These are phyloP conservation scores for Crassisporium funariophilum DNA, from an alignment of 768 basidiomycete genomes.

Conservation along the genomic window DNA sequence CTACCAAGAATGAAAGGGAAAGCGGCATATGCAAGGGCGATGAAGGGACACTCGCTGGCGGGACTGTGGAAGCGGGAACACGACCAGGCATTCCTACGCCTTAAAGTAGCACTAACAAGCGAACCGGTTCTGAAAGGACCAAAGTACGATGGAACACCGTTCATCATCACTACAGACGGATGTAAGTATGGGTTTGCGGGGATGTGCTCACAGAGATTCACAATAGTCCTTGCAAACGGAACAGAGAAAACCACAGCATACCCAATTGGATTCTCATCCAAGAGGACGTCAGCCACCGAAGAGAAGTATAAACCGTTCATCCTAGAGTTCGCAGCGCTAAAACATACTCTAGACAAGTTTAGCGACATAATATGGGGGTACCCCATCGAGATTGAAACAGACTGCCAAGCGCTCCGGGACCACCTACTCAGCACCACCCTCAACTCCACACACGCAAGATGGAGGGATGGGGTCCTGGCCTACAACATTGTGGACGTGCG, in stretches of 20 bases:
- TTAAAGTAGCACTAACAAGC: constrained; percentile 30
- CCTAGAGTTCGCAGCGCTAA: constrained; percentile 38
- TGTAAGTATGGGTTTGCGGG: constrained; percentile 35
- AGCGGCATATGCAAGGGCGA: constrained; percentile 22
- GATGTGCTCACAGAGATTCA: constrained; percentile 27
- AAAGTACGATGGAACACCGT: constrained; percentile 29
- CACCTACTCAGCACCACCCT: constrained; percentile 23
- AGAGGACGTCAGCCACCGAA: constrained; percentile 32
- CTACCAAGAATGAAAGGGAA: constrained; percentile 18
- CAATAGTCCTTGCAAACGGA: constrained; percentile 19
- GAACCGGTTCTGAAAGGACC: constrained; percentile 32
- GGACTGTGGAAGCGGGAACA: constrained; percentile 18
- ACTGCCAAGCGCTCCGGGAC: constrained; percentile 38
- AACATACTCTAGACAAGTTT: constrained; percentile 34
- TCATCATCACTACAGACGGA: constrained; percentile 37
- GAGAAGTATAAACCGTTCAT: constrained; percentile 35
- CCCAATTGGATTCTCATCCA: constrained; percentile 36
- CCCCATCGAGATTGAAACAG: constrained; percentile 36
- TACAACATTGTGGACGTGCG: constrained; percentile 28
- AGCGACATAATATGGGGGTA: constrained; percentile 28
- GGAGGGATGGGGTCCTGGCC: constrained; percentile 33
- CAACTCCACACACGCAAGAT: constrained; percentile 32
- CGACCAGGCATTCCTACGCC: constrained; percentile 16
- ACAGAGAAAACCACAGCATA: constrained; percentile 14
- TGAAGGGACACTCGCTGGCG: no score